phyloP scores from a whole-genome alignment of 495 filamentous ascomycete genomes.

The Talaromyces thailandensis region DNA sequence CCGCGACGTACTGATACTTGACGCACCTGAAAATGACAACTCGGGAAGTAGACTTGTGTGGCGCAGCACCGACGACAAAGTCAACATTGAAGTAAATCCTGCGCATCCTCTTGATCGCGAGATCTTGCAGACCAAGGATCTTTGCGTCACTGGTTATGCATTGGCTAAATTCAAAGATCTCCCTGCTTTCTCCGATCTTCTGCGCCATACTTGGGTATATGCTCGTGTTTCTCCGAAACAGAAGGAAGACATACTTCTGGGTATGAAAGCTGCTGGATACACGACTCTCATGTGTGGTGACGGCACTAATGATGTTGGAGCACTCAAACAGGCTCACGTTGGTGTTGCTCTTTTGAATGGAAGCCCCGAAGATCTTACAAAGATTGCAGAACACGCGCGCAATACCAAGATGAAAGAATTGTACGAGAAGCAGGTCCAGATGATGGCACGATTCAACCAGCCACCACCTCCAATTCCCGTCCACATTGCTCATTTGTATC shows the following conservation, averaged over 20 bases:
- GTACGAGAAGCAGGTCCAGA: constrained; percentile 85
- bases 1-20: constrained; percentile 86
- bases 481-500: constrained; percentile 89
- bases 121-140: constrained; percentile 79
- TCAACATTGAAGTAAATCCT: constrained; percentile 80
- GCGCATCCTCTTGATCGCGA: constrained; percentile 69
- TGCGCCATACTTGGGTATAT: constrained; percentile 94
- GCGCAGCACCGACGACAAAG: constrained; percentile 89
- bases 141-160: constrained; percentile 95
- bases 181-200: constrained; percentile 57
- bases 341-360: constrained; percentile 95
- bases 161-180: constrained; percentile 82
- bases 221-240: constrained; percentile 97
- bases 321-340: constrained; percentile 96
- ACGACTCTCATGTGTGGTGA: constrained; percentile 98
- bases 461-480: constrained; percentile 80
- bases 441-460: constrained; percentile 93
- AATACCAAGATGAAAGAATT: constrained; percentile 97
- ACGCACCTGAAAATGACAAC: constrained; percentile 85
- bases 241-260: constrained; percentile 96
- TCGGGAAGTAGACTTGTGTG: constrained; percentile 80
- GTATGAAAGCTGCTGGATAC: constrained; percentile 92
- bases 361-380: constrained; percentile 78
- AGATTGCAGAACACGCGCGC: constrained; percentile 85
- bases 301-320: constrained; percentile 96